Conservation (phyloP, 345 rosid genomes). For the Cardiospermum halicacabum region DNA sequence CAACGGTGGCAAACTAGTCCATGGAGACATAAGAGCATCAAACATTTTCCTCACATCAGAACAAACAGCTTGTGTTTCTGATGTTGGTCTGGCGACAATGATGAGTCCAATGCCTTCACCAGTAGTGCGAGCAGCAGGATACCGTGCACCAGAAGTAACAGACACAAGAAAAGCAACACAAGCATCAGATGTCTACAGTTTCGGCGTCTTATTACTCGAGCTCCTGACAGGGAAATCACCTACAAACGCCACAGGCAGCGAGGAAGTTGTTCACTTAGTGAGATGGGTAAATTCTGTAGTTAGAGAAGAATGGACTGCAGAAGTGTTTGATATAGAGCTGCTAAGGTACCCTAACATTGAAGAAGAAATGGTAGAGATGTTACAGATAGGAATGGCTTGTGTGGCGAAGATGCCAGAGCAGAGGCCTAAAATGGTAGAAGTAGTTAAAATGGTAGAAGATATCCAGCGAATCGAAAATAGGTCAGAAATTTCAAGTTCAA, state of each 20-base stretch:
- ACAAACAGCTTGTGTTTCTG: slow-evolving; percentile 64
- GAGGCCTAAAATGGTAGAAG: slow-evolving; percentile 72
- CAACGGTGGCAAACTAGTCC: slow-evolving; percentile 69
- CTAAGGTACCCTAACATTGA: slow-evolving; percentile 84
- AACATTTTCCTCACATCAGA: slow-evolving; percentile 65
- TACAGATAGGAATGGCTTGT: slow-evolving; percentile 86
- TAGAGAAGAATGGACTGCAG: slow-evolving; percentile 98
- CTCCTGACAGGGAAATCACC: slow-evolving; percentile 85
- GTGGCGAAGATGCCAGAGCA: slow-evolving; percentile 66
- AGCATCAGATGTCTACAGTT: slow-evolving; percentile 75
- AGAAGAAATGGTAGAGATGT: slow-evolving; percentile 97
- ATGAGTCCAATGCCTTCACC: slow-evolving; percentile 64
- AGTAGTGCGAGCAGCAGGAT: slow-evolving; percentile 58
- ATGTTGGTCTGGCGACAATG: slow-evolving; percentile 62
- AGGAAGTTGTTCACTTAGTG: slow-evolving; percentile 73
- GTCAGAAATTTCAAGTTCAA: slow-evolving; percentile 42
- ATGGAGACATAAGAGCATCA: slow-evolving; percentile 88
- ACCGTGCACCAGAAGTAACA: slow-evolving; percentile 88
- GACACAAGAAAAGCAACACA: slow-evolving; percentile 78
- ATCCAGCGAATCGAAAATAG: slow-evolving; percentile 40
- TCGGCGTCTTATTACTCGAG: slow-evolving; percentile 81
- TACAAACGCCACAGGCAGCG: slow-evolving; percentile 41
- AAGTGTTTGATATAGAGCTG: slow-evolving; percentile 84
- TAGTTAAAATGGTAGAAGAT: slow-evolving; percentile 62
- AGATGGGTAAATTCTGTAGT: slow-evolving; percentile 96